These are phyloP conservation scores for Colletotrichum tanaceti DNA, from an alignment of 2,329 filamentous ascomycete species.

Conservation along the genomic window DNA sequence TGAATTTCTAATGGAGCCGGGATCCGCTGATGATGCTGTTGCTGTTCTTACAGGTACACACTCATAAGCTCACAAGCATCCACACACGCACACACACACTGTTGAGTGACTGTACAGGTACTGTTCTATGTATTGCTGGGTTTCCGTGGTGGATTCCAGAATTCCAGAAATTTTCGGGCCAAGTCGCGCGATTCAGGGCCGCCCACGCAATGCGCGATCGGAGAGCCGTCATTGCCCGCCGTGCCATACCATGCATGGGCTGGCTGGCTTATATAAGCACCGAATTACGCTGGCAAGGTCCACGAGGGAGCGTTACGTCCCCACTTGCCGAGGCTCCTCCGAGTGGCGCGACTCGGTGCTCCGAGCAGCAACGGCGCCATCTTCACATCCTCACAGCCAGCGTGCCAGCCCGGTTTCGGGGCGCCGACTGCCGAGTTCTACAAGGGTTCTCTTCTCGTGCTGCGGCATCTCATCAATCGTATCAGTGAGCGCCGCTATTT, in stretches of 20 bases:
- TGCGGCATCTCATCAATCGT: constrained; percentile 10
- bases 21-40: constrained; percentile 17
- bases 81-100: too few relatives aligned
- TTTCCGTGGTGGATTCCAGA: constrained; percentile 37
- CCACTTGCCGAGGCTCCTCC: constrained; percentile 38
- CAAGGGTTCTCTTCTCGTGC: constrained; percentile 35
- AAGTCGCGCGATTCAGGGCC: constrained; percentile 32
- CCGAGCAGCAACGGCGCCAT: constrained; percentile 9
- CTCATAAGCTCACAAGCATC: neutral
- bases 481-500: neutral
- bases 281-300: constrained; percentile 3
- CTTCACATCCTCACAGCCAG: neutral
- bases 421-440: constrained; percentile 1
- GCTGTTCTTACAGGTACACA: too few relatives aligned
- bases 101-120: too few relatives aligned
- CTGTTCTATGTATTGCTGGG: neutral
- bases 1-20: constrained; percentile 38
- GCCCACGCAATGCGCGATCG: constrained; percentile 27
- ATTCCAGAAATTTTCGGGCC: constrained; percentile 27
- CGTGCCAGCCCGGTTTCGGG: constrained; percentile 27
- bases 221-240: neutral
- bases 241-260: too few relatives aligned
- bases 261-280: constrained; percentile 31
- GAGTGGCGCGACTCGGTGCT: constrained; percentile 33
- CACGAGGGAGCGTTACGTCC: neutral